These are phyloP conservation scores for Leucosporidium yakuticum DNA, from an alignment of 768 basidiomycete genomes.

Conservation along the genomic window DNA sequence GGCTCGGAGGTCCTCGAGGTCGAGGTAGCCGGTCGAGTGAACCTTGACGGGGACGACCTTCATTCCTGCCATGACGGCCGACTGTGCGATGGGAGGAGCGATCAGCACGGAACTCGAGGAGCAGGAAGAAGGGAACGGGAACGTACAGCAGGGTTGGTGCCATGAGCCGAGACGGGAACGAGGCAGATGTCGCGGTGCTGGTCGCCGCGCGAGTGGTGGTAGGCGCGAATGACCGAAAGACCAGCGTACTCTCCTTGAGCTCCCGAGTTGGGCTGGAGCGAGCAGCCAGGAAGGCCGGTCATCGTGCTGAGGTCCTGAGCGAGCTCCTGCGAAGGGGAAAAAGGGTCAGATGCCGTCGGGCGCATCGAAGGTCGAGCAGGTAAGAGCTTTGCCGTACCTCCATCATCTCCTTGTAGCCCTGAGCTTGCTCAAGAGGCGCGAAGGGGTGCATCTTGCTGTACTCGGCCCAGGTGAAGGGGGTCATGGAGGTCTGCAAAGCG, in stretches of 20 bases:
- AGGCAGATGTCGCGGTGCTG: constrained; percentile 70
- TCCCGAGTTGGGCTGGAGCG: constrained; percentile 97
- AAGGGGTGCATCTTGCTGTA: constrained; percentile 89
- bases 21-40: constrained; percentile 75
- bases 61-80: constrained; percentile 92
- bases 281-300: constrained; percentile 93
- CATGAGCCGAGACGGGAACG: constrained; percentile 83
- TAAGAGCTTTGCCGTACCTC: constrained; percentile 38
- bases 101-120: background rate
- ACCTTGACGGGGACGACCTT: constrained; percentile 96
- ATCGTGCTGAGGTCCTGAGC: constrained; percentile 85
- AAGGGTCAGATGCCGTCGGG: background rate
- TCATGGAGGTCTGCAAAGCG: background rate
- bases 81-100: constrained; percentile 49
- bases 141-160: constrained; percentile 92
- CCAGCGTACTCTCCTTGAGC: constrained; percentile 97
- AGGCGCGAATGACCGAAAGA: constrained; percentile 87
- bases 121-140: background rate
- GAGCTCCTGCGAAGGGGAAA: constrained; percentile 59
- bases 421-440: constrained; percentile 77
- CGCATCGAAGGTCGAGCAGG: background rate
- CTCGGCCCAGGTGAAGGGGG: constrained; percentile 85
- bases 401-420: constrained; percentile 78
- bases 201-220: constrained; percentile 82
- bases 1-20: constrained; percentile 71